Evolutionary conservation across 208 protist genomes (phyloP).

Genomic region (Acanthamoeba sp.): DNA sequence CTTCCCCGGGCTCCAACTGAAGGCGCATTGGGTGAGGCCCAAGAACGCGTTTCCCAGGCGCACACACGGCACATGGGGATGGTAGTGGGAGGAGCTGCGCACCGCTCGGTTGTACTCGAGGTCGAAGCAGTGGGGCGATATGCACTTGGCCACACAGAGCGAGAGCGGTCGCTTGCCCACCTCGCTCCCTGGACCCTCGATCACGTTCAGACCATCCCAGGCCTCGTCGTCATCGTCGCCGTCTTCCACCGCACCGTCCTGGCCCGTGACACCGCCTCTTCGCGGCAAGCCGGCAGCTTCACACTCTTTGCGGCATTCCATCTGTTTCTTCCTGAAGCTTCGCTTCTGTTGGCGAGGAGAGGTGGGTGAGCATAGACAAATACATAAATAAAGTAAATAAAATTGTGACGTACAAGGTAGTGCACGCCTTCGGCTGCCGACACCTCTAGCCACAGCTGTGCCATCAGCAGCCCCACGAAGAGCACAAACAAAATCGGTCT

Average conservation of each 20-base stretch:
- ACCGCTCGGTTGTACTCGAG: slow-evolving; percentile 53
- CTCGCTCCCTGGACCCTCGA: not conserved
- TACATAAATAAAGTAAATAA: not conserved
- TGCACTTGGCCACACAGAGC: not conserved
- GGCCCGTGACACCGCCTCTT: not conserved
- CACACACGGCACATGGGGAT: not conserved
- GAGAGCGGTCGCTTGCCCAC: not conserved
- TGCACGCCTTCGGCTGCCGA: not conserved
- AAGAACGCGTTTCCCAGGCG: no score
- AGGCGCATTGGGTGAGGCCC: no score
- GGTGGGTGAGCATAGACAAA: no score
- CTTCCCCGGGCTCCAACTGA: slow-evolving; percentile 4
- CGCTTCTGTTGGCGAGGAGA: not conserved
- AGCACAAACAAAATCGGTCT: not conserved
- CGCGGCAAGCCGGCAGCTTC: not conserved
- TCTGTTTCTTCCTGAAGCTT: not conserved
- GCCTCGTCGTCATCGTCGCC: not conserved
- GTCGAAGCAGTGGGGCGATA: slow-evolving; percentile 43
- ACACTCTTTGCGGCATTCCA: not conserved
- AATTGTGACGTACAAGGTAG: slow-evolving; percentile 8
- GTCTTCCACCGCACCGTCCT: not conserved
- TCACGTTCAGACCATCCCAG: slow-evolving; percentile 5
- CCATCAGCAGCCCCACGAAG: not conserved
- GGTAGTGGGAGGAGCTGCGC: not conserved
- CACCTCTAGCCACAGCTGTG: not conserved